Base-by-base conservation (phyloP, 2,329 filamentous ascomycete genomes). In the Lachnellula subtilissima region DNA sequence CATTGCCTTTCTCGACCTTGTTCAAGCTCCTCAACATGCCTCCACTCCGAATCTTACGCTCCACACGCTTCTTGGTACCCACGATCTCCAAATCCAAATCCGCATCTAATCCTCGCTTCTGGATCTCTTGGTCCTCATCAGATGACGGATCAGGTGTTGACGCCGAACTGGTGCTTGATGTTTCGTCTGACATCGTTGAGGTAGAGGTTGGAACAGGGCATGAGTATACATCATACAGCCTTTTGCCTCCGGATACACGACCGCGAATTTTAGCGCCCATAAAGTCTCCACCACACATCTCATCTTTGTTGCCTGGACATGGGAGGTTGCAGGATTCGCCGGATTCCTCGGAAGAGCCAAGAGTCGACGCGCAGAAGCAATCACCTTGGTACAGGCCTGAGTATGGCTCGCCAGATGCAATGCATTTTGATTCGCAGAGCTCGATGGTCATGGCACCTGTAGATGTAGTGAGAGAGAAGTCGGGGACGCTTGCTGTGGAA, bases 371-470 rank as follows among this genome's bases (percentile, higher is more conserved):
- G n/a, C 55, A 57, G 40, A 54, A 57, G 42, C 55, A 57, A 19
- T 50, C 49, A n/a, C 39, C 23, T 8, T 19, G 19, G 28, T 52
- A 46, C 15, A 55, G 56, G 15, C 56, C 56, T 14, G 49, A 48
- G 39, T 22, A 59, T 36, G 42, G n/a, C 47, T 50, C 47, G 6
- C 49, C 53, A 35, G 56, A 55, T n/a, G 45, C 49, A 32, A 23
- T 35, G 36, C 56, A 59, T 52, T 59, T 53, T 45, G 40, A 42
- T 22, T 46, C 53, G 53, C 56, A 59, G 35, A 56, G 17, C 12
- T 49, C 50, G 12, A 56, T 47, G 23, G 37, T 59, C 50, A 56
- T 50, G 32, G 5, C 37, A 42, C 14, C 50, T 56, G 35, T 25
- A 45, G 14, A 56, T 50, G 45, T 53, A 54, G n/a, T 43, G 35